Percentiles rank a stretch among this genome's conserved stretches.
These are phyloP conservation scores for Globisporangium lucens DNA, from an alignment of 352 stramenopile species.

Conservation along the genomic window DNA sequence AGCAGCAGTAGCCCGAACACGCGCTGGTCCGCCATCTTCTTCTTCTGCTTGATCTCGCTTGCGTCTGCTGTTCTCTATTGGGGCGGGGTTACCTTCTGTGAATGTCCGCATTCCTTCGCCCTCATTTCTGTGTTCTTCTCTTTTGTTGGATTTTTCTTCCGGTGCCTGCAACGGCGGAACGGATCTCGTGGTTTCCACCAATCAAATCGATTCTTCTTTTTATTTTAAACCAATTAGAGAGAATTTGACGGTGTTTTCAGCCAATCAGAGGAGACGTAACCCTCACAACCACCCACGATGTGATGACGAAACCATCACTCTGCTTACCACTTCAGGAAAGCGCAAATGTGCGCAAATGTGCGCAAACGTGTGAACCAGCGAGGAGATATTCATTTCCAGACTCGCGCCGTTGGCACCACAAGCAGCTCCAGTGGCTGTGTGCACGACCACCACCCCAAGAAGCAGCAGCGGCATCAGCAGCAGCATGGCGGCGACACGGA, in stretches of 20 bases:
- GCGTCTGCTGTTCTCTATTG: not conserved
- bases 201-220: not conserved
- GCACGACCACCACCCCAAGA: too few species aligned
- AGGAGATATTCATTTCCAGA: slow-evolving; percentile 2
- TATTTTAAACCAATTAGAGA: not conserved
- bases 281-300: slow-evolving; percentile 1
- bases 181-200: slow-evolving; percentile 3
- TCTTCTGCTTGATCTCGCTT: not conserved
- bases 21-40: slow-evolving; percentile 22
- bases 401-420: slow-evolving; percentile 5
- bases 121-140: not conserved
- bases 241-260: not conserved
- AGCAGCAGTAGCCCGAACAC: slow-evolving; percentile 43
- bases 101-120: not conserved
- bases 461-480: not conserved
- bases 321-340: not conserved
- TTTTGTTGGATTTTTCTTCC: slow-evolving; percentile 2
- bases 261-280: not conserved
- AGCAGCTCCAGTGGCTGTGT: not conserved
- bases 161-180: slow-evolving; percentile 12
- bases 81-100: not conserved
- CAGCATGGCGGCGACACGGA: slow-evolving; percentile 1
- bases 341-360: not conserved
- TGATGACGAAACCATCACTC: slow-evolving; percentile 6
- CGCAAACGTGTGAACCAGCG: not conserved